Evolutionary conservation across 2,329 filamentous ascomycete genomes (phyloP).

Genomic region (Aspergillus neoniger): DNA sequence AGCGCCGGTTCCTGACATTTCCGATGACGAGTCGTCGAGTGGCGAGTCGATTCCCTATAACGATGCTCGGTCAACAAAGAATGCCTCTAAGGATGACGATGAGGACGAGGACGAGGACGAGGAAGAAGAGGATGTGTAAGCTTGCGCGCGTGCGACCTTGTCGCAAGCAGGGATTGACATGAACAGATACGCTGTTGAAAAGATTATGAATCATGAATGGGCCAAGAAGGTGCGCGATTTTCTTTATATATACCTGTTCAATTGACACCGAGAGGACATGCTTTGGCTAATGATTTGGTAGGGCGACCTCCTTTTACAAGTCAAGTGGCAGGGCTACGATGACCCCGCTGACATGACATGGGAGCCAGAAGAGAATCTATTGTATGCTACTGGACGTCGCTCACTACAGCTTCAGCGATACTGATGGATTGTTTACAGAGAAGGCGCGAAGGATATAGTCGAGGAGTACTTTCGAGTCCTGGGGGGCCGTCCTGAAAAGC

Average conservation of each 20-base stretch:
- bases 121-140: conserved; percentile 41
- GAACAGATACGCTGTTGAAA: conserved; percentile 45
- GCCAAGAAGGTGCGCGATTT: conserved; percentile 36
- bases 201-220: conserved; percentile 41
- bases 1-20: conserved; percentile 37
- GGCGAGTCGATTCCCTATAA: conserved; percentile 43
- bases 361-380: conserved; percentile 49
- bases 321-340: conserved; percentile 53
- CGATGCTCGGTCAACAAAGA: conserved; percentile 25
- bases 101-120: conserved; percentile 36
- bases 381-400: conserved; percentile 31
- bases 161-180: conserved; percentile 17
- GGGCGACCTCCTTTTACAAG: conserved; percentile 42
- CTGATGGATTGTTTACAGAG: conserved; percentile 30
- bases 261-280: neutral
- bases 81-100: conserved; percentile 20
- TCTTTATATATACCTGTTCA: neutral
- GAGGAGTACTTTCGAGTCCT: conserved; percentile 44
- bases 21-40: conserved; percentile 40
- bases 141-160: conserved; percentile 14
- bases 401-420: neutral
- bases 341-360: conserved; percentile 46
- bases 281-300: conserved; percentile 27
- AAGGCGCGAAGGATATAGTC: conserved; percentile 43
- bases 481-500: conserved; percentile 44